Conservation (phyloP, 2,329 filamentous ascomycete species). For the Fusarium cicatricum region DNA sequence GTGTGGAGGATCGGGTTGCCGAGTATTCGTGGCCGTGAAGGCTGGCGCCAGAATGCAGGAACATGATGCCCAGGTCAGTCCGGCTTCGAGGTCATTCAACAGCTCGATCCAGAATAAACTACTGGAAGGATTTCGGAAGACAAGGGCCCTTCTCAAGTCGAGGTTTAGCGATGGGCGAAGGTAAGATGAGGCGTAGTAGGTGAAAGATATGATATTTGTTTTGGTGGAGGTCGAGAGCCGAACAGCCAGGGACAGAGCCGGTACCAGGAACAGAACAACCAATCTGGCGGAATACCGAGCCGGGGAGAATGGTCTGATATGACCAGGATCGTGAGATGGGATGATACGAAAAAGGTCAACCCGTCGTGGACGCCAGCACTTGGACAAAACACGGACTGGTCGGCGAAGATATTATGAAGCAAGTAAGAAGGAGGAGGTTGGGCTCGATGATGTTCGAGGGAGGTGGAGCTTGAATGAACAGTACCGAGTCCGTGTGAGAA, state of each 20-base stretch:
- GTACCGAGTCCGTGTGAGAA: background rate
- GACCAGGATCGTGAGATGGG: constrained; percentile 40
- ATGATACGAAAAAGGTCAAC: constrained; percentile 28
- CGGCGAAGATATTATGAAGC: constrained; percentile 15
- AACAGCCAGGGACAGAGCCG: constrained; percentile 27
- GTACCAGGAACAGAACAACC: constrained; percentile 33
- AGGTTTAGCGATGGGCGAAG: background rate
- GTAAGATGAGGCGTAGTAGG: constrained; percentile 11
- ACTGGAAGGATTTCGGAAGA: background rate
- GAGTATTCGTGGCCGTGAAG: constrained; percentile 69
- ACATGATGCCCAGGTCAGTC: constrained; percentile 53
- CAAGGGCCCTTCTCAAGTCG: constrained; percentile 1
- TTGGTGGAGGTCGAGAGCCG: constrained; percentile 23
- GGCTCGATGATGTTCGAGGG: constrained; percentile 4
- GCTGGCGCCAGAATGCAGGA: constrained; percentile 66
- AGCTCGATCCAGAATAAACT: constrained; percentile 12
- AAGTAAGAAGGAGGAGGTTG: constrained; percentile 10
- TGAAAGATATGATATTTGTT: constrained; percentile 31
- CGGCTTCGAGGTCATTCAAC: constrained; percentile 31
- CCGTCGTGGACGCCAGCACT: constrained; percentile 32
- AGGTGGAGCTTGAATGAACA: background rate
- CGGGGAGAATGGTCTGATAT: constrained; percentile 39
- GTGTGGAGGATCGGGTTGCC: constrained; percentile 44
- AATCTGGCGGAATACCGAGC: constrained; percentile 37
- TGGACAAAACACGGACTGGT: constrained; percentile 26